These are phyloP conservation scores for Colletotrichum noveboracense DNA, from an alignment of 2,329 filamentous ascomycete species.

Conservation along the genomic window DNA sequence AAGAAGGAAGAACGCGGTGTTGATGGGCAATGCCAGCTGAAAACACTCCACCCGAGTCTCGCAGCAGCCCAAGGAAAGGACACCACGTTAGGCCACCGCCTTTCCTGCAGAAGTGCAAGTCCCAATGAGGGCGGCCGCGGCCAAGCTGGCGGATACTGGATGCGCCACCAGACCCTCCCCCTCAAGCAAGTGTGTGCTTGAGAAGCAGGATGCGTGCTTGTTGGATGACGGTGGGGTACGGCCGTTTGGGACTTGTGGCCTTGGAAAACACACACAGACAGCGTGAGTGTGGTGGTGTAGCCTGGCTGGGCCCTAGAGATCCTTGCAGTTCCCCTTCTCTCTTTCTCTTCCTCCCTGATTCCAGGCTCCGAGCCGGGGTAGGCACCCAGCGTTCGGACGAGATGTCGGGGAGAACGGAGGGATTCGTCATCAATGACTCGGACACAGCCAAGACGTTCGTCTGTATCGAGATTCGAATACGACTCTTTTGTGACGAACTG, in stretches of 20 bases:
- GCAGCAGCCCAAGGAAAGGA: not conserved
- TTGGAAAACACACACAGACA: not conserved
- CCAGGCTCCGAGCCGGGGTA: not conserved
- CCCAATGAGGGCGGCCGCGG: not conserved
- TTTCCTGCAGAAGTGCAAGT: not conserved
- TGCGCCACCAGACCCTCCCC: not conserved
- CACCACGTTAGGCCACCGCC: not conserved
- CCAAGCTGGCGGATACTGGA: not conserved
- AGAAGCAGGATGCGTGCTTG: not conserved
- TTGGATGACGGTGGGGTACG: not conserved
- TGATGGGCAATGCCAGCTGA: not conserved
- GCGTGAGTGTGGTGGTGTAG: not conserved
- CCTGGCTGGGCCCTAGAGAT: not conserved
- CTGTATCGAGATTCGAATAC: not conserved
- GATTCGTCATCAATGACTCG: not conserved
- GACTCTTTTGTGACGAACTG: not conserved
- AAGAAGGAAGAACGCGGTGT: not conserved
- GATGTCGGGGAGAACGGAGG: not conserved
- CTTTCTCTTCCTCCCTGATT: not conserved
- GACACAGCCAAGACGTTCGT: not conserved
- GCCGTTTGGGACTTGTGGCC: not conserved
- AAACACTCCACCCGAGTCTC: not conserved
- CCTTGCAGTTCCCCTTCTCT: not conserved
- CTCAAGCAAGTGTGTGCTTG: not conserved
- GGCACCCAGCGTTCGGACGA: not conserved